A percentile compares a stretch with the other conserved stretches of the same genome.
These are phyloP conservation scores for Trichaptum fuscoviolaceum DNA, from an alignment of 768 basidiomycete genomes.

Conservation along the genomic window DNA sequence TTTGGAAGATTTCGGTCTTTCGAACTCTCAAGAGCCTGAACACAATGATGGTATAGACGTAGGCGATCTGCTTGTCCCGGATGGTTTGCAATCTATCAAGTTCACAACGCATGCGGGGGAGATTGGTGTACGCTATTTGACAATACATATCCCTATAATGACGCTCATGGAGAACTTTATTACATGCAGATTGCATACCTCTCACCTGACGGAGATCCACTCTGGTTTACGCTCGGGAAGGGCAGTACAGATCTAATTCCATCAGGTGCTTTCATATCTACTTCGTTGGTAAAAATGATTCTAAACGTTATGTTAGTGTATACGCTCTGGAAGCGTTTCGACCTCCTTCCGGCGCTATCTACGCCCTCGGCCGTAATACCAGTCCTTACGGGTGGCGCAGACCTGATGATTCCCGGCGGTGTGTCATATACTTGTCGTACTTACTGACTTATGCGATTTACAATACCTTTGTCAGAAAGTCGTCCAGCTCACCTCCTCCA, in stretches of 20 bases:
- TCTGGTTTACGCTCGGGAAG: constrained; percentile 77
- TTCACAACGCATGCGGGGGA: constrained; percentile 61
- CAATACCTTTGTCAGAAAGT: constrained; percentile 42
- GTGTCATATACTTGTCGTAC: constrained; percentile 21
- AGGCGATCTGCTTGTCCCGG: constrained; percentile 68
- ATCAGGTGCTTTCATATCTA: constrained; percentile 37
- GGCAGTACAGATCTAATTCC: constrained; percentile 64
- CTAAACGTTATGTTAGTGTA: constrained; percentile 42
- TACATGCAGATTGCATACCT: constrained; percentile 56
- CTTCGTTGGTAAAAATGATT: background rate
- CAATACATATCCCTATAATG: background rate
- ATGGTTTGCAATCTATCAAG: constrained; percentile 63
- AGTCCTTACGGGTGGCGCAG: constrained; percentile 70
- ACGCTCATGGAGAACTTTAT: constrained; percentile 1
- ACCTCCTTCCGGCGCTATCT: constrained; percentile 63
- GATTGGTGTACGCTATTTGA: constrained; percentile 47
- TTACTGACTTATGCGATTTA: constrained; percentile 3
- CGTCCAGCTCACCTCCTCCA: constrained; percentile 38
- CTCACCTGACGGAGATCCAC: constrained; percentile 58
- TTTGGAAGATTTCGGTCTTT: constrained; percentile 38
- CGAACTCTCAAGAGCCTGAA: background rate
- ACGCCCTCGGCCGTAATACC: constrained; percentile 70
- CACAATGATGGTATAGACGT: constrained; percentile 37
- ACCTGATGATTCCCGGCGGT: constrained; percentile 88
- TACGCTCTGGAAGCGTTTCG: constrained; percentile 70